Base-by-base conservation (phyloP, 768 basidiomycete species). In the Xerocomus potaroensis region DNA sequence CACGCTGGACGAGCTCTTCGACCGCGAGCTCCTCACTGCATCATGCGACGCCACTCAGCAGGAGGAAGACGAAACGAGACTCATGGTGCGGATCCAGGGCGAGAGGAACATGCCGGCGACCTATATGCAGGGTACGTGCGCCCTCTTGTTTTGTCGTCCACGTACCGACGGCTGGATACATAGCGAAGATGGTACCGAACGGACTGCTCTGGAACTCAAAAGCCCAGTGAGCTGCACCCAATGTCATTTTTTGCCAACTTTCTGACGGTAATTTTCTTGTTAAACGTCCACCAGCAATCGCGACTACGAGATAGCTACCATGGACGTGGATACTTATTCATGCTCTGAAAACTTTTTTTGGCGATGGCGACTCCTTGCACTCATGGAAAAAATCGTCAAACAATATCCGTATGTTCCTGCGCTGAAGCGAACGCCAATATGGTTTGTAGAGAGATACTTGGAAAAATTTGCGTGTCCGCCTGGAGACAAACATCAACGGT, bases 331-430 rank as follows among this genome's bases (percentile, higher is more conserved):
- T 14, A 76, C 74, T 0, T 76, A 72, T 48, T 47, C 56, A 0
- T 57, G 50, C 0, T 76, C 80, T 52, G 64, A 64, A 40, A 71
- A 74, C 33, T 85, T 80, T 52, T 58, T 85, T 33, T 69, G 71
- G 30, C 72, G 75, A 33, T 81, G 74, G 54, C 75, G 73, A 16
- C 67, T 80, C 1, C 55, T 78, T 19, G 68, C 65, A 1, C 55
- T 77, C 31, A 73, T 86, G 49, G 55, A 70, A 0, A 63, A 75
- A 22, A 72, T 83, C n/a, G 53, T 68, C 41, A 46, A 59, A 14
- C 65, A 49, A 1, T 70, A 77, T 43, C 51, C 48, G 4, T 15
- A 61, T 16, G 69, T 71, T 1, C 61, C 70, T 0, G 2, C 65
- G 5, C 59, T 66, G 36, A 51, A 66, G 4, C 72, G 77, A 16